Conservation (phyloP, 352 stramenopile genomes). For the Aphanomyces astaci region DNA sequence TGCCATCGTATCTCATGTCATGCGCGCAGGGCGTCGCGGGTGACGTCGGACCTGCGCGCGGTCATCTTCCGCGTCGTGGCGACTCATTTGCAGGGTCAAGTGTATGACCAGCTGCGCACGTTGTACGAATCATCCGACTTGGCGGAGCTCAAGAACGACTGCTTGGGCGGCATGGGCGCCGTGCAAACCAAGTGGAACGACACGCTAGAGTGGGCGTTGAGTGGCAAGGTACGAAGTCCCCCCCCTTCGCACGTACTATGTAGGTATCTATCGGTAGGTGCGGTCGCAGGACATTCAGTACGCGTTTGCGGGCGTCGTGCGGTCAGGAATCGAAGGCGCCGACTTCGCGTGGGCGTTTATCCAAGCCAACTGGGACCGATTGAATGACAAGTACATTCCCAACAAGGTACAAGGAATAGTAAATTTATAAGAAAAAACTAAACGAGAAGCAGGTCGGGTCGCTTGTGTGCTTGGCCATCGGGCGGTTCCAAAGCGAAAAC, state of each 20-base stretch:
- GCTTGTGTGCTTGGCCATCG: slow-evolving; percentile 37
- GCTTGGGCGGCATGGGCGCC: slow-evolving; percentile 43
- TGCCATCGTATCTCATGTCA: background rate
- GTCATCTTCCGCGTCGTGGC: slow-evolving; percentile 50
- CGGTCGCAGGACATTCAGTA: slow-evolving; percentile 55
- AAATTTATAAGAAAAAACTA: too few relatives aligned
- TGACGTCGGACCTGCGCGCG: slow-evolving; percentile 50
- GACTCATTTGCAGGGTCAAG: slow-evolving; percentile 31
- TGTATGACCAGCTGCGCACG: slow-evolving; percentile 49
- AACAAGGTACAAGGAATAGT: too few relatives aligned
- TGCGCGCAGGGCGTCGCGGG: slow-evolving; percentile 27
- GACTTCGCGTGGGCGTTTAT: slow-evolving; percentile 62
- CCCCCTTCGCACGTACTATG: too few relatives aligned
- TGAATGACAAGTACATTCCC: slow-evolving; percentile 51
- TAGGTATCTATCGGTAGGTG: slow-evolving; percentile 27
- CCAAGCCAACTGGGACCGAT: slow-evolving; percentile 48
- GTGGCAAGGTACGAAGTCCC: slow-evolving; percentile 25
- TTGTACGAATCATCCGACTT: slow-evolving; percentile 59
- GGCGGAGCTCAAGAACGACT: slow-evolving; percentile 58
- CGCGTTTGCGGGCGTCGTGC: slow-evolving; percentile 47
- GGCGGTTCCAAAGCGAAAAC: slow-evolving; percentile 38
- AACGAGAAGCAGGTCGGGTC: slow-evolving; percentile 40
- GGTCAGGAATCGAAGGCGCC: slow-evolving; percentile 33
- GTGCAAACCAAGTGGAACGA: slow-evolving; percentile 38
- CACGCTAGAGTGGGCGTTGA: slow-evolving; percentile 63